Conservation (phyloP, 352 stramenopile species). For the Labyrinthula sp. region DNA sequence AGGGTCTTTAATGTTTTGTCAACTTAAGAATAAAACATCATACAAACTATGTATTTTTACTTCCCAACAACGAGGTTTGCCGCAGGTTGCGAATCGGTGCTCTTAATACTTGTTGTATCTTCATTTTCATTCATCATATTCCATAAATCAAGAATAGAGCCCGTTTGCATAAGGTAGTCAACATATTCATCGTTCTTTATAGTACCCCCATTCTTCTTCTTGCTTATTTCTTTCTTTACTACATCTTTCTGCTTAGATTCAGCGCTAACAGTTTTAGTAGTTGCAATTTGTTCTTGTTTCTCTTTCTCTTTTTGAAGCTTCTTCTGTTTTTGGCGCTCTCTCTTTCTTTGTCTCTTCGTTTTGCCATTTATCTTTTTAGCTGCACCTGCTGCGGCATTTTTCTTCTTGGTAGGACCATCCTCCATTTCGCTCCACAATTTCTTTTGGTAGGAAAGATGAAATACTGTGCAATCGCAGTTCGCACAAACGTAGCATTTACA, state of each 20-base stretch:
- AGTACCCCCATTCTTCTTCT: background rate
- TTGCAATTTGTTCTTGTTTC: background rate
- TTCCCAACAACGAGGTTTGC: too few species aligned
- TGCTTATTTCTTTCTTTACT: background rate
- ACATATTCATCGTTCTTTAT: conserved; percentile 13
- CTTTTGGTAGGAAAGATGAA: conserved; percentile 88
- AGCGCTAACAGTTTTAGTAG: background rate
- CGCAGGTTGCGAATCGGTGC: too few species aligned
- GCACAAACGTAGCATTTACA: conserved; percentile 93
- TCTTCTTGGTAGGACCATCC: conserved; percentile 23
- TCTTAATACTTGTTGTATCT: too few species aligned
- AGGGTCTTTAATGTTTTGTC: too few species aligned
- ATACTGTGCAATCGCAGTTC: conserved; percentile 85
- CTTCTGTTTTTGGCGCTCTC: conserved; percentile 7
- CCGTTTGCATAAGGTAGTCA: conserved; percentile 23
- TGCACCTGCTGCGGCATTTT: conserved; percentile 2
- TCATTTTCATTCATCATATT: conserved; percentile 28
- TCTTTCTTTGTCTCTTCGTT: conserved; percentile 20
- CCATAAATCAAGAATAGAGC: conserved; percentile 24
- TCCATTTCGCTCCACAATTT: conserved; percentile 55
- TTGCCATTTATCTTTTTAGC: conserved; percentile 14
- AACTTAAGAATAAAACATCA: too few species aligned
- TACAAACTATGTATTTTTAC: too few species aligned
- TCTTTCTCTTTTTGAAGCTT: background rate
- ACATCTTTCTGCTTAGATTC: background rate